Percentiles rank a stretch among this genome's conserved stretches.
These are phyloP conservation scores for Glarea lozoyensis DNA, from an alignment of 495 filamentous ascomycete species.

Conservation along the genomic window DNA sequence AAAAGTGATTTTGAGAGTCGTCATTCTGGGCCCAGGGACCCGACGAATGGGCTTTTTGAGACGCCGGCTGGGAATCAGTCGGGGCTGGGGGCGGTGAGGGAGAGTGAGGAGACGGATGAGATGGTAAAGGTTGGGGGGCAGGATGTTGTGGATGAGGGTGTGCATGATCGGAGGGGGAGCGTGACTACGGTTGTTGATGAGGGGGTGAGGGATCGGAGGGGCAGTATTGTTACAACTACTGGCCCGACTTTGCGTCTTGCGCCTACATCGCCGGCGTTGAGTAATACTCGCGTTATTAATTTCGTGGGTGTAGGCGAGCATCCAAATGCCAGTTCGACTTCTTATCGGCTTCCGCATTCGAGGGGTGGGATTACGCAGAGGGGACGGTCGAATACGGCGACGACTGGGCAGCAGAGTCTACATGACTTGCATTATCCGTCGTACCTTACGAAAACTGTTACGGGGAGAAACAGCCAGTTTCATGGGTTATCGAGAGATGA, in stretches of 20 bases:
- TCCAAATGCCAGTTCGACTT: slow-evolving; percentile 13
- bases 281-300: slow-evolving; percentile 6
- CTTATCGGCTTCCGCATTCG: not conserved
- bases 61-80: not conserved
- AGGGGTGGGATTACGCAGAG: not conserved
- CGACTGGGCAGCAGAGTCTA: not conserved
- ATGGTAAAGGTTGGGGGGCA: not conserved
- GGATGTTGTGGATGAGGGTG: not conserved
- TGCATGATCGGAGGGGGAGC: not conserved
- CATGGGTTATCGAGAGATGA: slow-evolving; percentile 57
- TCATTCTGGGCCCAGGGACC: slow-evolving; percentile 6
- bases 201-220: not conserved
- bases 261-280: not conserved
- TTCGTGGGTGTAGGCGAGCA: slow-evolving; percentile 16
- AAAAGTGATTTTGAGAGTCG: slow-evolving; percentile 4
- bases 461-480: slow-evolving; percentile 68
- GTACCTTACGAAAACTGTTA: slow-evolving; percentile 21
- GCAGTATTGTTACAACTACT: not conserved
- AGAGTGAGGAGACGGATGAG: not conserved
- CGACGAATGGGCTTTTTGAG: too few relatives aligned
- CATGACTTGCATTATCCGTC: slow-evolving; percentile 4
- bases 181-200: not conserved
- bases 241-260: not conserved
- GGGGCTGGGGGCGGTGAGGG: not conserved
- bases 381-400: too few relatives aligned